Evolutionary conservation across 345 rosid genomes (phyloP).

Genomic region (Sisymbrium altissimum): DNA sequence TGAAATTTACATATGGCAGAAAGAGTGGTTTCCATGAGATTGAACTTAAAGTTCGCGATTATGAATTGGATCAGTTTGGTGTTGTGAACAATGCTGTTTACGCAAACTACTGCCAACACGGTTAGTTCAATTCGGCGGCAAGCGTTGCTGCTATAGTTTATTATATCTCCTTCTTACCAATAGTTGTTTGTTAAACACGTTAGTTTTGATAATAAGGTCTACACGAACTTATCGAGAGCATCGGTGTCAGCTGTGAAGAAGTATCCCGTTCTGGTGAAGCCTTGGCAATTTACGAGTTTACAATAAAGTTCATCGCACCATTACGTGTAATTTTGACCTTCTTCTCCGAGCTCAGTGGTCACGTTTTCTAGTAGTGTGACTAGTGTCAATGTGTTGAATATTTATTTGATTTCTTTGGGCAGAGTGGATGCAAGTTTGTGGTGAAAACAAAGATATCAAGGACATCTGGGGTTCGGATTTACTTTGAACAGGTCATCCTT

Average conservation of each 20-base stretch:
- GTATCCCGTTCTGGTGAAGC: slow-evolving; percentile 61
- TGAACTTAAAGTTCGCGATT: slow-evolving; percentile 76
- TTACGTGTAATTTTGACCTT: slow-evolving; percentile 46
- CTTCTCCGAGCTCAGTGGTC: slow-evolving; percentile 28
- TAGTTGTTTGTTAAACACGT: neutral
- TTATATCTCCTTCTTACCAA: slow-evolving; percentile 23
- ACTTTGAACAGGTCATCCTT: slow-evolving; percentile 67
- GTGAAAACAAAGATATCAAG: slow-evolving; percentile 63
- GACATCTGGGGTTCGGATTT: slow-evolving; percentile 64
- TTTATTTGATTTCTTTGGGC: slow-evolving; percentile 5
- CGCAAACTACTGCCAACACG: slow-evolving; percentile 81
- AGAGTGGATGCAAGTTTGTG: slow-evolving; percentile 75
- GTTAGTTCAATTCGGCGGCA: slow-evolving; percentile 28
- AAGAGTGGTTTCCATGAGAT: slow-evolving; percentile 49
- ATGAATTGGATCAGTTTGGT: slow-evolving; percentile 84
- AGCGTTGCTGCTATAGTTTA: neutral
- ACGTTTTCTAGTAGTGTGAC: neutral
- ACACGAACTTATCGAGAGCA: slow-evolving; percentile 61
- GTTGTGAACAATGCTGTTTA: slow-evolving; percentile 85
- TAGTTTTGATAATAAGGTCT: slow-evolving; percentile 46
- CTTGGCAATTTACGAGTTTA: slow-evolving; percentile 64
- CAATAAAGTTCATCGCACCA: slow-evolving; percentile 75
- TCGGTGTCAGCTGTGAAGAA: slow-evolving; percentile 56
- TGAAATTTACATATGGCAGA: slow-evolving; percentile 31
- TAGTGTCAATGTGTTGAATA: neutral